Evolutionary conservation across 1,284 basidiomycete species (phyloP).

Genomic region (Singerocomus inundabilis): DNA sequence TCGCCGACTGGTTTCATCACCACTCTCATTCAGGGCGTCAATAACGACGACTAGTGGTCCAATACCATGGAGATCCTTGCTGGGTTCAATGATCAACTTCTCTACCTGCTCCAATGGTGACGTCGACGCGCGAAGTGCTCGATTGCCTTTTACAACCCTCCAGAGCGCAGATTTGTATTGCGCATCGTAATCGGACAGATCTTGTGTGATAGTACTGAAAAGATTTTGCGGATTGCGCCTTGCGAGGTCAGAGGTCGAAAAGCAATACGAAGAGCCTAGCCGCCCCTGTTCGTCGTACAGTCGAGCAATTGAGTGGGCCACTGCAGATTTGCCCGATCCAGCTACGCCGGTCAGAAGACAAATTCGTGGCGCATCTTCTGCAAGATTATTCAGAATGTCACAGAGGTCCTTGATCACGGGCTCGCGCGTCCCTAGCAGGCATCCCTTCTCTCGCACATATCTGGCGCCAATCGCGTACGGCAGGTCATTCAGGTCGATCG

Average conservation of each 20-base stretch:
- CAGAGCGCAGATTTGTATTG: background rate
- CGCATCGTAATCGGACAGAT: conserved; percentile 1
- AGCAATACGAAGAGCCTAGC: conserved; percentile 11
- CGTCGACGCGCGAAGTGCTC: background rate
- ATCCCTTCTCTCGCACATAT: conserved; percentile 4
- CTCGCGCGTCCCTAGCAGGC: conserved; percentile 6
- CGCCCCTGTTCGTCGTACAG: conserved; percentile 2
- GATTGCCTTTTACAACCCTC: background rate
- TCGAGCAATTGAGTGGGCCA: conserved; percentile 4
- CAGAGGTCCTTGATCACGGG: background rate
- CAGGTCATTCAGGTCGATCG: background rate
- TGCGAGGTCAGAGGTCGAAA: background rate
- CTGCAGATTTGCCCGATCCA: conserved; percentile 5
- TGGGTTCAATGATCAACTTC: conserved; percentile 1
- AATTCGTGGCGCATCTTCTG: background rate
- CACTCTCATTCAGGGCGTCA: conserved; percentile 14
- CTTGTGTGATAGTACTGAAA: conserved; percentile 2
- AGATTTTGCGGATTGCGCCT: conserved; percentile 9
- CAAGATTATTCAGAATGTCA: background rate
- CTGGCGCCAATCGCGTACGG: background rate
- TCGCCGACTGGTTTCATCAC: background rate
- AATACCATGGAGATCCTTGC: background rate
- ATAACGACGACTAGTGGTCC: conserved; percentile 10
- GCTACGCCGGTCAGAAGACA: conserved; percentile 7
- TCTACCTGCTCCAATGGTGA: conserved; percentile 3